A percentile compares a stretch with the other conserved stretches of the same genome.
These are phyloP conservation scores for Aspergillus heteromorphus DNA, from an alignment of 495 filamentous ascomycete species.

Conservation along the genomic window DNA sequence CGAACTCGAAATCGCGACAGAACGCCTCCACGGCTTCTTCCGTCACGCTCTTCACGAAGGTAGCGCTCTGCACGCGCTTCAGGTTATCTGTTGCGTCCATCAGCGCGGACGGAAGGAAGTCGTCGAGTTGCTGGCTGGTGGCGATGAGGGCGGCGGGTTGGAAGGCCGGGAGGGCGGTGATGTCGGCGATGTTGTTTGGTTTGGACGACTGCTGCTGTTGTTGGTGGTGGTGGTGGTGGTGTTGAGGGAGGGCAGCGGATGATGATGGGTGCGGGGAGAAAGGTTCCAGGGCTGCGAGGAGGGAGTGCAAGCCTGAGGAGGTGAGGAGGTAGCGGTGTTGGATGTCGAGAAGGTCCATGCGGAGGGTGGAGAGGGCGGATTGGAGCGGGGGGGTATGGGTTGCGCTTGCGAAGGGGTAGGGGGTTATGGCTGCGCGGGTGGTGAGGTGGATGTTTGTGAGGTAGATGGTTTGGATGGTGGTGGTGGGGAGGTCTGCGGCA, in stretches of 20 bases:
- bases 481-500: slow-evolving; percentile 51
- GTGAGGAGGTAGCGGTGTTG: slow-evolving; percentile 60
- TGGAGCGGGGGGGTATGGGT: slow-evolving; percentile 34
- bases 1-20: slow-evolving; percentile 83
- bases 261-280: slow-evolving; percentile 29
- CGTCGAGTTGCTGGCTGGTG: slow-evolving; percentile 75
- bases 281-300: slow-evolving; percentile 60
- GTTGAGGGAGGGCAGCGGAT: slow-evolving; percentile 12
- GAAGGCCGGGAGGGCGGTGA: slow-evolving; percentile 54
- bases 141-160: slow-evolving; percentile 56
- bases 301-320: slow-evolving; percentile 63
- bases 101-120: slow-evolving; percentile 84
- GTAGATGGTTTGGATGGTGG: slow-evolving; percentile 64
- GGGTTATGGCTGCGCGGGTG: slow-evolving; percentile 35
- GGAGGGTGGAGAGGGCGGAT: slow-evolving; percentile 33
- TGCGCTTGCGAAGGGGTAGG: slow-evolving; percentile 40
- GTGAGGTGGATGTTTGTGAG: slow-evolving; percentile 73
- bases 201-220: no score
- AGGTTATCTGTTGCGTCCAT: slow-evolving; percentile 87
- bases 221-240: no score
- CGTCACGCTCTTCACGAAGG: slow-evolving; percentile 67
- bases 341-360: slow-evolving; percentile 37
- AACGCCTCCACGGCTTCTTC: slow-evolving; percentile 82
- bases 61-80: slow-evolving; percentile 59
- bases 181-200: slow-evolving; percentile 41